phyloP scores from a whole-genome alignment of 352 stramenopile species.

The Bremia lactucae region DNA sequence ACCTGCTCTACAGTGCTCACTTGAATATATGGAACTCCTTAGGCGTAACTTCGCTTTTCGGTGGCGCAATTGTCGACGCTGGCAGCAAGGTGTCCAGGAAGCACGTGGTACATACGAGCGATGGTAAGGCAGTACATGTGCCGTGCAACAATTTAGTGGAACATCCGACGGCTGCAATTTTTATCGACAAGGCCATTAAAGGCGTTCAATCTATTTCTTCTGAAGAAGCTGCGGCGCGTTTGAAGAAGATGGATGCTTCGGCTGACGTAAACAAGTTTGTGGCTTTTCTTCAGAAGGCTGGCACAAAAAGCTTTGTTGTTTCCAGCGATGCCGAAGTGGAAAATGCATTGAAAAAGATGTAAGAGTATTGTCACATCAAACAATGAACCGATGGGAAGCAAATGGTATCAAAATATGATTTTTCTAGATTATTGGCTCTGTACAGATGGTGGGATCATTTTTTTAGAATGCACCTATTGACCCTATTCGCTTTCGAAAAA shows the following conservation, averaged over 20 bases:
- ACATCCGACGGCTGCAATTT: constrained; percentile 45
- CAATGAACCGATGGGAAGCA: no score
- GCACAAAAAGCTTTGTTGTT: constrained; percentile 62
- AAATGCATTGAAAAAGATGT: constrained; percentile 49
- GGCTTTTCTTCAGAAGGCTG: constrained; percentile 41
- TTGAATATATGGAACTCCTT: constrained; percentile 60
- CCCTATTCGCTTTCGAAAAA: no score
- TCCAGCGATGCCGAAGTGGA: constrained; percentile 49
- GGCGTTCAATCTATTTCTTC: constrained; percentile 56
- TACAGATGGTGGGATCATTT: no score
- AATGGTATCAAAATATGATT: no score
- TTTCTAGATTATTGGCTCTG: no score
- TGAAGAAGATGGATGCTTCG: constrained; percentile 41
- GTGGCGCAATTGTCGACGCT: constrained; percentile 48
- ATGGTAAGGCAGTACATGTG: constrained; percentile 47
- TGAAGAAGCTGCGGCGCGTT: constrained; percentile 30
- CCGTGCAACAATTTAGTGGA: constrained; percentile 73
- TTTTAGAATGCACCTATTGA: no score
- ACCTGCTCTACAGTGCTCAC: constrained; percentile 54
- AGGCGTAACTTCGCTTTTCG: constrained; percentile 62
- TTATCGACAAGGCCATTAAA: constrained; percentile 46
- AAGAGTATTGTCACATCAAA: no score
- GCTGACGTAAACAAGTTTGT: constrained; percentile 54
- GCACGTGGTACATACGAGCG: constrained; percentile 37
- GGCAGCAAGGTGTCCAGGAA: constrained; percentile 42